Percentiles rank a stretch among this genome's conserved stretches.
Conservation (phyloP, 2,329 filamentous ascomycete species). For the Uncinocarpus reesii region DNA sequence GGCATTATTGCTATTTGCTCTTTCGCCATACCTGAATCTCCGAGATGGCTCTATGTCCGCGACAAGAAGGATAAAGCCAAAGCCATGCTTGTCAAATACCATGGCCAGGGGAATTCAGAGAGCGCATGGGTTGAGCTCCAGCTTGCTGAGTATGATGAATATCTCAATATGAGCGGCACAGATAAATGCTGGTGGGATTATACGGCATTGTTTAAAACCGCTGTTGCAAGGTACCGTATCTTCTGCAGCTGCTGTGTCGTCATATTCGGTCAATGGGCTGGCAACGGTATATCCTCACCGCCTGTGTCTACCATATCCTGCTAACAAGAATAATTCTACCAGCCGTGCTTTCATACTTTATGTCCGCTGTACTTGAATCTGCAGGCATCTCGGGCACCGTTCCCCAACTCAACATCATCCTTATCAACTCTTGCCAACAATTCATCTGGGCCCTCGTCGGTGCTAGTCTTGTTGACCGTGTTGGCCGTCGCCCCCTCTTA, state of each 20-base stretch:
- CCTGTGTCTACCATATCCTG: neutral
- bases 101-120: conserved; percentile 41
- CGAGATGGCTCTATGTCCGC: conserved; percentile 51
- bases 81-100: conserved; percentile 49
- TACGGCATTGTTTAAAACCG: conserved; percentile 43
- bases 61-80: conserved; percentile 49
- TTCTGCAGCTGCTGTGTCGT: conserved; percentile 42
- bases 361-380: conserved; percentile 43
- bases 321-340: conserved; percentile 14
- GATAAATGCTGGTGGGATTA: conserved; percentile 55
- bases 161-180: conserved; percentile 24
- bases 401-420: conserved; percentile 44
- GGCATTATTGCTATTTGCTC: conserved; percentile 41
- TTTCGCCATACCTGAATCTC: conserved; percentile 52
- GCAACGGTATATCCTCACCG: conserved; percentile 16
- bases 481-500: conserved; percentile 50
- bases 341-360: conserved; percentile 44
- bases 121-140: conserved; percentile 26
- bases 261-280: conserved; percentile 42
- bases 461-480: conserved; percentile 45
- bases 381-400: conserved; percentile 43
- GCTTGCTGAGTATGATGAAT: conserved; percentile 27
- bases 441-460: conserved; percentile 47
- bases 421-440: conserved; percentile 48
- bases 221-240: conserved; percentile 41